Base-by-base conservation (phyloP, 768 basidiomycete species). In the Tephrocybe sp. region DNA sequence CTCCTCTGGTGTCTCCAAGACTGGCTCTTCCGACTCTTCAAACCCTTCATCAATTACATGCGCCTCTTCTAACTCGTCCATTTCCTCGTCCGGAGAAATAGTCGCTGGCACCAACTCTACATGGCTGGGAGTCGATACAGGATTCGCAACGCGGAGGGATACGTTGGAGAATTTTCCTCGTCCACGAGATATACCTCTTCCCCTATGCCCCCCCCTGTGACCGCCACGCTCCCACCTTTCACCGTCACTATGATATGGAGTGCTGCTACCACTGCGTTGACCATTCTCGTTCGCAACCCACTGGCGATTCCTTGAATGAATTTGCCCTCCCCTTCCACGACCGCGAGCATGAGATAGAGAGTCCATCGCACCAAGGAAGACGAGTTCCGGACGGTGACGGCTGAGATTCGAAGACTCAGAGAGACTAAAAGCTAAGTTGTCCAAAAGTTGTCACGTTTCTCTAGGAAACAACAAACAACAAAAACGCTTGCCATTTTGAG, bases 191-290 rank as follows among this genome's bases (percentile, higher is more conserved):
- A 22, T 47, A 25, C 66, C 73, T 60, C 67, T 65, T 30, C 60
- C 65, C 44, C 76, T 74, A 35, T 77, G 70, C 15, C 78, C 67
- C 28, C 82, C 81, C 55, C 77, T 72, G 62, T 73, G 70, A 5
- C 79, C 79, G 4, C 83, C 84, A 38, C 84, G 74, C 44, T 87
- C 86, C 82, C 85, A 80, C 37, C 79, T 71, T 45, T 83, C 83
- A 21, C 61, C 59, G 55, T 86, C 82, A 15, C 60, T 60, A 53
- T 70, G 62, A 40, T 68, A 65, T 6, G 72, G 66, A 3, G 69
- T 70, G 37, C 59, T 69, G 45, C 61, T 55, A 21, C 68, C 60
- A 42, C 62, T 68, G 51, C 70, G 64, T 26, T 69, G 67, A 46
- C 63, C 62, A 40, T 64, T 65, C 38, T 75, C 75, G 1, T 69